Evolutionary conservation across 345 rosid genomes (phyloP), one percentile per base, ranked within the genome.

Genomic region (Streptanthus diversifolius): DNA sequence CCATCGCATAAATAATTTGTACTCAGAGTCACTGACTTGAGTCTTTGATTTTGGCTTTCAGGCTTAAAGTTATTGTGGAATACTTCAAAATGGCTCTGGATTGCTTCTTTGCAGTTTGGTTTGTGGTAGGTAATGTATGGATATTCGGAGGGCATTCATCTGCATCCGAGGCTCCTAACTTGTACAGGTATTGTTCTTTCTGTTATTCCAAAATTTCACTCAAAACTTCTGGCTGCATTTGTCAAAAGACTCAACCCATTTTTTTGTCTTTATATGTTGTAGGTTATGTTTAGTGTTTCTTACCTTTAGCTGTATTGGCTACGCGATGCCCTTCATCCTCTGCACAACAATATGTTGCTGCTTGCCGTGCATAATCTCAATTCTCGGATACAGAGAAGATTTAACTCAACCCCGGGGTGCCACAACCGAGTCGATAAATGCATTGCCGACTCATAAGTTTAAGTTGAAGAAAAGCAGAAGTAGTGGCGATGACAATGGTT

Each of bases 51-150:
- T 61, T 75, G 43, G 66, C 27, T 29, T 47, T 60, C 88, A 95
- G 97, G 66, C 69, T 91, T 70, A 95, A 95, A 82, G 92, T 80
- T 8, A 71, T 95, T 17, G 80, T 91, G 80, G 99, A 95, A 44
- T 90, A 95, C 82, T 91, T 88, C 80, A 95, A 95, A 79, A 91
- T 95, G 98, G 93, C 82, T 47, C 76, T 95, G 83, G 99, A 95
- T 83, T 95, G 99, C 82, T 95, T 95, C 81, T 95, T 95, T 80
- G 99, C 98, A 8, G 88, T 91, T 69, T 95, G 98, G 99, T 95
- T 95, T 80, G 97, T 95, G 77, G 96, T 95, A 67, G 99, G 99
- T 78, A 95, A 95, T 60, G 97, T 95, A 13, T 95, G 98, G 99
- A 87, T 90, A 70, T 95, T 95, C 72, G 99, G 99, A 51, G 96